A percentile compares a stretch with the other conserved stretches of the same genome.
phyloP scores from a whole-genome alignment of 257 asterid genomes.

The Lantana camara region DNA sequence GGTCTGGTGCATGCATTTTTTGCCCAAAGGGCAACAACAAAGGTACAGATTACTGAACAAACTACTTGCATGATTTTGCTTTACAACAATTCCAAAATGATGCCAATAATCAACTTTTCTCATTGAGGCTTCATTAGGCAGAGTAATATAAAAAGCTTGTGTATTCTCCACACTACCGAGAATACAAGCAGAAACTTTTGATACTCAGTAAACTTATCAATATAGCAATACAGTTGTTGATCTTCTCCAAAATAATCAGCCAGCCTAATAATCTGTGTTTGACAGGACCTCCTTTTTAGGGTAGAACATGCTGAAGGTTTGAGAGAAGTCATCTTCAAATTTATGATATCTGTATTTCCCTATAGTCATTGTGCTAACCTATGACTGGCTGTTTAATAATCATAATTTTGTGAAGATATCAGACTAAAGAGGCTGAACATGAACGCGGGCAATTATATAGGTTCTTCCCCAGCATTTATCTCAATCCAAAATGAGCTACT shows the following conservation, averaged over 20 bases:
- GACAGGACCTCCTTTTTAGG: too few species aligned
- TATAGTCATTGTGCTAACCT: not conserved
- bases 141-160: not conserved
- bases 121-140: slow-evolving; percentile 10
- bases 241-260: too few species aligned
- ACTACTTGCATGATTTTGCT: slow-evolving; percentile 14
- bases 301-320: too few species aligned
- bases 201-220: too few species aligned
- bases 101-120: slow-evolving; percentile 5
- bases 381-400: not conserved
- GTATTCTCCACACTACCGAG: too few species aligned
- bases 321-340: not conserved
- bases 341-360: not conserved
- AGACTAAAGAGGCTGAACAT: too few species aligned
- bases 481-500: too few species aligned
- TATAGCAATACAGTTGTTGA: too few species aligned
- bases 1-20: slow-evolving; percentile 94
- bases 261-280: too few species aligned
- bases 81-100: slow-evolving; percentile 6
- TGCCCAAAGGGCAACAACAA: slow-evolving; percentile 78
- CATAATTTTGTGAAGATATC: not conserved
- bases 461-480: not conserved
- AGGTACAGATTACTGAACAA: slow-evolving; percentile 53
- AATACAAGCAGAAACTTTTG: too few species aligned
- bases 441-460: too few species aligned